Conservation (phyloP, 2,329 filamentous ascomycete genomes). For the Fusarium sp. region DNA sequence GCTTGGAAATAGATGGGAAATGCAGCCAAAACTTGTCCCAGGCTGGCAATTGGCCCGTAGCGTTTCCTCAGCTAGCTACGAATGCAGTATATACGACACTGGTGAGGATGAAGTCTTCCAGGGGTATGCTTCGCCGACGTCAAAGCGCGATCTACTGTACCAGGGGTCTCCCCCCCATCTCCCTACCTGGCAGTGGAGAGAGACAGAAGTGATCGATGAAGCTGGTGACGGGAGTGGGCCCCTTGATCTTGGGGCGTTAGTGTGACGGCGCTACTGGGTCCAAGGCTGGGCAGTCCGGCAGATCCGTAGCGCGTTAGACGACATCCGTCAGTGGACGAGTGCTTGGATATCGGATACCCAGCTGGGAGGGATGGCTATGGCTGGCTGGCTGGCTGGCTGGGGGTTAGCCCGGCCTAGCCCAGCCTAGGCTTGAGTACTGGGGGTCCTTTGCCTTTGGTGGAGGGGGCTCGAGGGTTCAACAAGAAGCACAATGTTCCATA, state of each 20-base stretch:
- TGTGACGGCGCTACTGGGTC: conserved; percentile 31
- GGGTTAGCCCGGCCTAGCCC: conserved; percentile 12
- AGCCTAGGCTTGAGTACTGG: conserved; percentile 8
- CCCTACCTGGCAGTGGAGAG: not conserved
- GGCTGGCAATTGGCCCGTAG: conserved; percentile 10
- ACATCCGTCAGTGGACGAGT: conserved; percentile 31
- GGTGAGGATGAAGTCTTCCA: conserved; percentile 14
- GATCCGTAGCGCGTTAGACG: conserved; percentile 44
- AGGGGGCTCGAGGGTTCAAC: conserved; percentile 5
- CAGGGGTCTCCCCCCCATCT: conserved; percentile 31
- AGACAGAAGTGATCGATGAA: conserved; percentile 11
- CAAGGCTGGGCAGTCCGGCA: conserved; percentile 36
- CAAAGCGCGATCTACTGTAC: conserved; percentile 39
- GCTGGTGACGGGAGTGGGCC: conserved; percentile 22
- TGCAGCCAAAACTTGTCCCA: conserved; percentile 3
- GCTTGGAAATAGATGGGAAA: not conserved
- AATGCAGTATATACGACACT: conserved; percentile 3
- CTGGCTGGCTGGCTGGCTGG: not conserved
- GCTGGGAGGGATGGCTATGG: not conserved
- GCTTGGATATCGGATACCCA: not conserved
- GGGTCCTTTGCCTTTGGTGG: not conserved
- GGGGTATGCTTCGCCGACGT: conserved; percentile 27
- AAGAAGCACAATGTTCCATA: conserved; percentile 13
- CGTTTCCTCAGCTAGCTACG: not conserved
- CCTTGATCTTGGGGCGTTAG: conserved; percentile 32